Evolutionary conservation across 257 asterid genomes (phyloP).

Genomic region (Przewalskia tangutica): DNA sequence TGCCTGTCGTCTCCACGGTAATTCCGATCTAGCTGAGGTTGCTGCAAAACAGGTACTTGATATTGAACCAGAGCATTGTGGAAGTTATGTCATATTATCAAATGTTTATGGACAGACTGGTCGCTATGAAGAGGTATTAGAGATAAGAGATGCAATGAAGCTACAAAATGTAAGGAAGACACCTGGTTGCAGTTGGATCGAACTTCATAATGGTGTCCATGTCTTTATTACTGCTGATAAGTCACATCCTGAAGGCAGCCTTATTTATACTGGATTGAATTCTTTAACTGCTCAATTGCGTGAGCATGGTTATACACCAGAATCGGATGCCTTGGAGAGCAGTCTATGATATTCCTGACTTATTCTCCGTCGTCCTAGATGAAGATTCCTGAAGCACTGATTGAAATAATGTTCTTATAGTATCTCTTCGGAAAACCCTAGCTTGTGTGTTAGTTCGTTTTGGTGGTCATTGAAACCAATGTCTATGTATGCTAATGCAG

Average conservation of each 20-base stretch:
- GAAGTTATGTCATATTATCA: conserved; percentile 66
- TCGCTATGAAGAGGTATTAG: conserved; percentile 57
- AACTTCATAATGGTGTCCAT: conserved; percentile 51
- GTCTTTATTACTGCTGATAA: conserved; percentile 53
- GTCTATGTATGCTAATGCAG: not conserved
- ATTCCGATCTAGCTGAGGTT: conserved; percentile 50
- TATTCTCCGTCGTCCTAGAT: not conserved
- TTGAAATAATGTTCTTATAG: not conserved
- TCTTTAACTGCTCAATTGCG: conserved; percentile 43
- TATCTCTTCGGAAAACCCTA: no score
- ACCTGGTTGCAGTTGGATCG: conserved; percentile 93
- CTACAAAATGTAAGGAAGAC: conserved; percentile 65
- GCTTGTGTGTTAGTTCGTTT: no score
- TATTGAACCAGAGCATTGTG: conserved; percentile 68
- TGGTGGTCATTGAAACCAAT: no score
- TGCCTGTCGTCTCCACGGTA: conserved; percentile 68
- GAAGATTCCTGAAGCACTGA: not conserved
- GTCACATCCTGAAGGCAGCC: conserved; percentile 37
- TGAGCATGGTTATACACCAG: conserved; percentile 29
- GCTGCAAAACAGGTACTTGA: conserved; percentile 45
- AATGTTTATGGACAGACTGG: conserved; percentile 74
- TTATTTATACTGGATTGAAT: conserved; percentile 39
- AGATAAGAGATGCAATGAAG: conserved; percentile 59
- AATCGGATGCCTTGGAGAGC: conserved; percentile 24
- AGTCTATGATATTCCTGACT: conserved; percentile 12